Conservation (phyloP, 768 basidiomycete genomes). For the Chalciporus pseudorubinellus region DNA sequence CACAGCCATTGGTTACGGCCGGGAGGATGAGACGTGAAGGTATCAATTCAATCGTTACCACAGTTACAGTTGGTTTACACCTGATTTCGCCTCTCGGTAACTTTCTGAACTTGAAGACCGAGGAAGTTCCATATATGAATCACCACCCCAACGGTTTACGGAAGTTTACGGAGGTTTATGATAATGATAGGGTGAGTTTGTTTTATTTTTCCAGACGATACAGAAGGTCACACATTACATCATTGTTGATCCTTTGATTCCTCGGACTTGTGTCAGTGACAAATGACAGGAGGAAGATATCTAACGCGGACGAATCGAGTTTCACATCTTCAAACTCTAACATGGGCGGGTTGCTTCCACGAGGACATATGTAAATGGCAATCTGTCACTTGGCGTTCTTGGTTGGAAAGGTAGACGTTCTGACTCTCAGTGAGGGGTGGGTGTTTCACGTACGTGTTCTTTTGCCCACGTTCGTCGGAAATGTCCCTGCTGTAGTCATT, state of each 20-base stretch:
- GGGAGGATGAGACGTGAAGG: too few species aligned
- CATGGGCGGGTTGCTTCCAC: neutral
- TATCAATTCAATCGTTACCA: too few species aligned
- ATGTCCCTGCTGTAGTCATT: too few species aligned
- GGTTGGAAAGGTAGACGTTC: too few species aligned
- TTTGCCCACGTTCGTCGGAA: too few species aligned
- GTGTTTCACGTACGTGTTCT: too few species aligned
- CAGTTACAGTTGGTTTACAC: too few species aligned
- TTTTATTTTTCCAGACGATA: neutral
- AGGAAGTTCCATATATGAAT: neutral
- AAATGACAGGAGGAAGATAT: neutral
- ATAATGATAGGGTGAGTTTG: neutral
- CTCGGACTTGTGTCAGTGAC: neutral
- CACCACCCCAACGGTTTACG: neutral
- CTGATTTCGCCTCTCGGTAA: too few species aligned
- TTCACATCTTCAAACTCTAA: neutral
- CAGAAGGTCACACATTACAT: neutral
- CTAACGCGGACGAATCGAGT: neutral
- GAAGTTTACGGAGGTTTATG: too few species aligned
- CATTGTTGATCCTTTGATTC: neutral
- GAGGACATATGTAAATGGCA: neutral
- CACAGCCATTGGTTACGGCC: neutral
- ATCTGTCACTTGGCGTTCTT: neutral
- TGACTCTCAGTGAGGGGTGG: too few species aligned
- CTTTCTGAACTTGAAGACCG: too few species aligned